These are phyloP conservation scores for Echria macrotheca DNA, from an alignment of 495 filamentous ascomycete genomes.

Conservation along the genomic window DNA sequence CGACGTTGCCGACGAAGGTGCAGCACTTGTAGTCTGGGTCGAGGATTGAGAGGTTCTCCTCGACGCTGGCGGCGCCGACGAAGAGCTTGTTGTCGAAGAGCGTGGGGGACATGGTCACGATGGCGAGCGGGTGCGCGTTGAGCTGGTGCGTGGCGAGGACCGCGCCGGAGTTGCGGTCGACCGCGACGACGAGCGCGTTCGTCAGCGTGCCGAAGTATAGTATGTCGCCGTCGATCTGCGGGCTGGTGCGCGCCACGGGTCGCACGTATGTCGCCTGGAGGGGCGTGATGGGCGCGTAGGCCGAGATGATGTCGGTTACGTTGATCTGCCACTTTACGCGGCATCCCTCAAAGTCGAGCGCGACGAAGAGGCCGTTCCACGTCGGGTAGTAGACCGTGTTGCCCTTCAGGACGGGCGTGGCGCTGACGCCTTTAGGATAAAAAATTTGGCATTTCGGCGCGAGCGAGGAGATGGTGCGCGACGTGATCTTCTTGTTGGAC, in stretches of 20 bases:
- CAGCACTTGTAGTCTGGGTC: constrained; percentile 30
- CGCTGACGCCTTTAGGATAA: constrained; percentile 23
- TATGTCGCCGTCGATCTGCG: constrained; percentile 26
- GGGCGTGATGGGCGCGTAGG: constrained; percentile 12
- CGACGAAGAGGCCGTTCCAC: constrained; percentile 32
- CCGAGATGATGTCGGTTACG: constrained; percentile 23
- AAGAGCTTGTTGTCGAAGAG: constrained; percentile 27
- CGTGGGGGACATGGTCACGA: constrained; percentile 29
- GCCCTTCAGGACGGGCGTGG: constrained; percentile 23
- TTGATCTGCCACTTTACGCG: constrained; percentile 27
- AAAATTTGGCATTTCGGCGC: constrained; percentile 15
- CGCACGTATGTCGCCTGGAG: neutral
- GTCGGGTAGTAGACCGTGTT: constrained; percentile 34
- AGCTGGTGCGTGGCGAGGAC: constrained; percentile 23
- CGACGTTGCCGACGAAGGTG: constrained; percentile 28
- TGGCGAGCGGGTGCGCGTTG: constrained; percentile 27
- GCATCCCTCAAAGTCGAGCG: constrained; percentile 31
- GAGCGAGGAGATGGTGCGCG: constrained; percentile 15
- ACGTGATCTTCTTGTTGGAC: constrained; percentile 16
- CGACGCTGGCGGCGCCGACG: constrained; percentile 27
- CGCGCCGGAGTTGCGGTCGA: constrained; percentile 18
- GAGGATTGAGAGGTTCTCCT: constrained; percentile 15
- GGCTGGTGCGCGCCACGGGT: constrained; percentile 25
- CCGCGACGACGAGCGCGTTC: constrained; percentile 29
- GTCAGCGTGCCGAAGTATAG: constrained; percentile 30